Conservation (phyloP, 2,329 filamentous ascomycete genomes). For the Sporothrix sp. region DNA sequence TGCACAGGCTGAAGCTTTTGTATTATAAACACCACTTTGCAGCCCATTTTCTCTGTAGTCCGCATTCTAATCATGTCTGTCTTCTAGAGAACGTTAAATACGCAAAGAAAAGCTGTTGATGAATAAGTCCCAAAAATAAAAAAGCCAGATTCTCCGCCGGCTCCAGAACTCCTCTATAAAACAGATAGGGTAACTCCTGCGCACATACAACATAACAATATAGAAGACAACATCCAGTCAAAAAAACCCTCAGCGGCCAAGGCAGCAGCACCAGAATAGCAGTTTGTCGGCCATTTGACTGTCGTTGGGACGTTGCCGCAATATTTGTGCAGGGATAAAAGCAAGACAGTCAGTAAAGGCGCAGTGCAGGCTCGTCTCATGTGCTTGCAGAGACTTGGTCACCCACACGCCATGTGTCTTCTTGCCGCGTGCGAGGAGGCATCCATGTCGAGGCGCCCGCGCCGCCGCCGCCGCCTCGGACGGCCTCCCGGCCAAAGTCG, state of each 20-base stretch:
- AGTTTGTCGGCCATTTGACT: no score
- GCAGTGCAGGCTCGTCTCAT: no score
- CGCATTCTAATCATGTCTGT: neutral
- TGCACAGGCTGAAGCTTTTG: neutral
- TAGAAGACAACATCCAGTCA: no score
- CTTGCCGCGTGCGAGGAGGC: slow-evolving; percentile 70
- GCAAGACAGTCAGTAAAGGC: no score
- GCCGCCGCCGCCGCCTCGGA: slow-evolving; percentile 28
- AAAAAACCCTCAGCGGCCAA: no score
- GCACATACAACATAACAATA: slow-evolving; percentile 10
- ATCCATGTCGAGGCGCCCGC: slow-evolving; percentile 52
- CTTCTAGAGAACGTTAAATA: no score
- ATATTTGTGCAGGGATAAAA: neutral
- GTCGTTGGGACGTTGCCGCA: neutral
- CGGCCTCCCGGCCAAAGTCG: slow-evolving; percentile 31
- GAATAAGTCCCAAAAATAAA: neutral
- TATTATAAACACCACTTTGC: neutral
- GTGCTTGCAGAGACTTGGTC: slow-evolving; percentile 27
- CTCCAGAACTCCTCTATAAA: slow-evolving; percentile 16
- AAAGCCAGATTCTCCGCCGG: neutral
- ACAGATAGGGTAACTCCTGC: no score
- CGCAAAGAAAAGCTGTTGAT: no score
- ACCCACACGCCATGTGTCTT: slow-evolving; percentile 63
- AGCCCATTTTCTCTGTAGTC: neutral
- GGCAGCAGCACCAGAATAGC: neutral